A percentile compares a stretch with the other conserved stretches of the same genome.
Conservation (phyloP, 805 yeast species). For the Priceomyces melissophilus region DNA sequence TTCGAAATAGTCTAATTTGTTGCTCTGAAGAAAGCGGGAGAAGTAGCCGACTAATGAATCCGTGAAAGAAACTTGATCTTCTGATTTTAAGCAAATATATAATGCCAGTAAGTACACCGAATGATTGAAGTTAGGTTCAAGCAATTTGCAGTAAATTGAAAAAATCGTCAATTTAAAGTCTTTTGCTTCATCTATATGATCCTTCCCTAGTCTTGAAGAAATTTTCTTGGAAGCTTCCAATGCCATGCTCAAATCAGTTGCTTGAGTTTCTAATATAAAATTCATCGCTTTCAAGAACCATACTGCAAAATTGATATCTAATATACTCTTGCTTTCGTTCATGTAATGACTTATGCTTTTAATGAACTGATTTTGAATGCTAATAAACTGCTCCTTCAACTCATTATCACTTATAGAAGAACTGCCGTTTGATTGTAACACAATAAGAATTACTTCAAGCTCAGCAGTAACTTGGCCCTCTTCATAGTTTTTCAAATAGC, state of each 20-base stretch:
- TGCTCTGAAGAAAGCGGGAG: too few species aligned
- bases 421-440: constrained; percentile 5
- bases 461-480: constrained; percentile 3
- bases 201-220: too few species aligned
- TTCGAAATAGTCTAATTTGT: neutral
- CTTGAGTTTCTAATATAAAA: neutral
- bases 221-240: too few species aligned
- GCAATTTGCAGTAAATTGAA: too few species aligned
- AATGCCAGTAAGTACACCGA: too few species aligned
- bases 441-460: constrained; percentile 9
- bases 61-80: too few species aligned
- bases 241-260: neutral
- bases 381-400: neutral
- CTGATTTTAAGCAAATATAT: too few species aligned
- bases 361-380: constrained; percentile 1
- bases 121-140: too few species aligned
- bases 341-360: neutral
- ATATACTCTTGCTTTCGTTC: neutral
- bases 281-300: constrained; percentile 33
- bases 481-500: neutral
- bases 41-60: too few species aligned
- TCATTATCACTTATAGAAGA: neutral
- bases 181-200: too few species aligned
- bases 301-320: neutral
- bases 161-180: too few species aligned